Evolutionary conservation across 2,329 filamentous ascomycete species (phyloP).

Genomic region (Meredithiella fracta): DNA sequence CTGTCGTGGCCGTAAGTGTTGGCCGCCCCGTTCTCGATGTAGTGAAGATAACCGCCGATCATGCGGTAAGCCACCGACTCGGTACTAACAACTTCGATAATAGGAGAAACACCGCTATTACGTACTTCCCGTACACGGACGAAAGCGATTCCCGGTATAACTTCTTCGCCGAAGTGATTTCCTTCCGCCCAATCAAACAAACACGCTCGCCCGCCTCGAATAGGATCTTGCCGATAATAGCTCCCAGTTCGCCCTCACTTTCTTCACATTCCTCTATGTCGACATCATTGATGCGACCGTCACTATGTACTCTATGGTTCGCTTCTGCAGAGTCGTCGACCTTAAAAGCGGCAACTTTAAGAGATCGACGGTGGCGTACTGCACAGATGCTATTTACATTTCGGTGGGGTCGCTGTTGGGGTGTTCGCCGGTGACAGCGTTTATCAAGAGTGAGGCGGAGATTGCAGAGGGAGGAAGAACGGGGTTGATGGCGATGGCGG

Average conservation of each 20-base stretch:
- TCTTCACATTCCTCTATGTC: conserved; percentile 81
- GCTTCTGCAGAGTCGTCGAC: conserved; percentile 65
- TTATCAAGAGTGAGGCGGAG: conserved; percentile 76
- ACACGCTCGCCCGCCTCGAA: conserved; percentile 45
- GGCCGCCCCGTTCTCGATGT: background rate
- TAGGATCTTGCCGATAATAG: conserved; percentile 43
- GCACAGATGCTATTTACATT: conserved; percentile 63
- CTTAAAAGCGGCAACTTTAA: conserved; percentile 76
- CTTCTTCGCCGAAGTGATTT: conserved; percentile 58
- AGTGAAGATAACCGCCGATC: no score
- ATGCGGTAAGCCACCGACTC: no score
- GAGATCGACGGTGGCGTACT: conserved; percentile 66
- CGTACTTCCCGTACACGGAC: conserved; percentile 52
- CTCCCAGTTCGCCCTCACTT: conserved; percentile 40
- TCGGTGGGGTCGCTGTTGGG: conserved; percentile 68
- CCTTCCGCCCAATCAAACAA: conserved; percentile 54
- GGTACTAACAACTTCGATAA: conserved; percentile 2
- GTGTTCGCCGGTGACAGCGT: conserved; percentile 67
- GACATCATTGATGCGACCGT: conserved; percentile 79
- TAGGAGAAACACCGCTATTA: conserved; percentile 49
- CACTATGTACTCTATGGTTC: conserved; percentile 79
- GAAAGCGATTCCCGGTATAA: conserved; percentile 49
- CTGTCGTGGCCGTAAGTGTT: conserved; percentile 53
- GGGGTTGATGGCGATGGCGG: conserved; percentile 63
- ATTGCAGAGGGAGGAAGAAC: conserved; percentile 79